Evolutionary conservation across 83 land plant genomes (phyloP).

Genomic region (Diphasiastrum complanatum): DNA sequence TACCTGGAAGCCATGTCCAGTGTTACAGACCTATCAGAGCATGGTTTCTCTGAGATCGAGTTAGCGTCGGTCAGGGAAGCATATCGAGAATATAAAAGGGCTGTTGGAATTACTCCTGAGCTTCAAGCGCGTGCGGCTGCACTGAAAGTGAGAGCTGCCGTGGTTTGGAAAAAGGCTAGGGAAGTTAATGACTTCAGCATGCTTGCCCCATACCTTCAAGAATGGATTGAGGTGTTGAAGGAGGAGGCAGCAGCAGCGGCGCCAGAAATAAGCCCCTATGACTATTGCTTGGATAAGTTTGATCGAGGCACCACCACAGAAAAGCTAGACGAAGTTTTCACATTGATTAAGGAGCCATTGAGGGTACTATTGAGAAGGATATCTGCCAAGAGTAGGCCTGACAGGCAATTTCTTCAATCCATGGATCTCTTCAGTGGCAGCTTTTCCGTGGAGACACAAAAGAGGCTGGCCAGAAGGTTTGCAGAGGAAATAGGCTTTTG

Average conservation of each 20-base stretch:
- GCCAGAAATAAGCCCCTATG: neutral
- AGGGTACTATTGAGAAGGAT: neutral
- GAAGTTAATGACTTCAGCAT: neutral
- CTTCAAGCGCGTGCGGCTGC: constrained; percentile 4
- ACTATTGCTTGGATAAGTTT: neutral
- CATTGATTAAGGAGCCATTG: neutral
- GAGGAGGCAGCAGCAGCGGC: neutral
- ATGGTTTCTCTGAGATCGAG: constrained; percentile 5
- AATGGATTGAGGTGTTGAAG: neutral
- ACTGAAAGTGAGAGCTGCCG: neutral
- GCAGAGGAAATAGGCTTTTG: constrained; percentile 11
- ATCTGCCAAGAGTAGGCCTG: neutral
- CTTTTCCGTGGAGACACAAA: constrained; percentile 9
- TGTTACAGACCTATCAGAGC: neutral
- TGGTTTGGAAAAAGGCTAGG: neutral
- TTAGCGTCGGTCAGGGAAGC: constrained; percentile 11
- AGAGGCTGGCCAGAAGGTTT: constrained; percentile 3
- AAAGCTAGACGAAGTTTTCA: neutral
- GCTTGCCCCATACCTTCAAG: neutral
- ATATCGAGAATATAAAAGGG: neutral
- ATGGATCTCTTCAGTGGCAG: constrained; percentile 9
- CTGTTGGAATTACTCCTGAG: constrained; percentile 1
- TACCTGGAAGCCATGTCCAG: neutral
- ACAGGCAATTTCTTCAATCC: neutral
- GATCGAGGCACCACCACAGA: neutral